These are phyloP conservation scores for Metarhizium humberi DNA, from an alignment of 2,329 filamentous ascomycete species.

Conservation along the genomic window DNA sequence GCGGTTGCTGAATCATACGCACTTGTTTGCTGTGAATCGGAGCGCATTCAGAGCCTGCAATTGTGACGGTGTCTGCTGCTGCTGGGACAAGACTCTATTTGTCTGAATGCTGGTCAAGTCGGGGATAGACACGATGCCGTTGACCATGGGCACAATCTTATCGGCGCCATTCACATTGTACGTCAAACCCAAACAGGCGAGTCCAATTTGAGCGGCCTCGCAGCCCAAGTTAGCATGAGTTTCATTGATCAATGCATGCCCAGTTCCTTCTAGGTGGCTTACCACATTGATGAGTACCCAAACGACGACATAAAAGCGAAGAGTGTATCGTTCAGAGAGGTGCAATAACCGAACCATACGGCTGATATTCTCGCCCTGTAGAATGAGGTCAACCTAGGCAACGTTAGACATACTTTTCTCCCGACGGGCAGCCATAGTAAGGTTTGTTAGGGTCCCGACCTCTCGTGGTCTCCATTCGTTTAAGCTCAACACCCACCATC, in stretches of 20 bases:
- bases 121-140: constrained; percentile 26
- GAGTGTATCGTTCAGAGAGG: constrained; percentile 8
- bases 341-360: constrained; percentile 12
- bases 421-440: no score
- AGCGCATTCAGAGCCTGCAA: constrained; percentile 19
- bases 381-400: constrained; percentile 11
- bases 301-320: constrained; percentile 12
- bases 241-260: not conserved
- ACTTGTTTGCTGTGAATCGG: constrained; percentile 33
- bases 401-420: not conserved
- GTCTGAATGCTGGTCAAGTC: constrained; percentile 26
- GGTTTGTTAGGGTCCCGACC: constrained; percentile 16
- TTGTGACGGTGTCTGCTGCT: not conserved
- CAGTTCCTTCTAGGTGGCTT: not conserved
- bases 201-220: constrained; percentile 30
- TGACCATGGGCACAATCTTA: constrained; percentile 18
- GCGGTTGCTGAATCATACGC: not conserved
- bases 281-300: constrained; percentile 16
- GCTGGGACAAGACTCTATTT: constrained; percentile 16
- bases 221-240: not conserved
- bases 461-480: constrained; percentile 27
- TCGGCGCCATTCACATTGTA: constrained; percentile 32
- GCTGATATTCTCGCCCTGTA: constrained; percentile 17
- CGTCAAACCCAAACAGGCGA: constrained; percentile 32
- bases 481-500: constrained; percentile 35